Conservation (phyloP, 1,284 basidiomycete species). For the Pseudozyma thailandica region DNA sequence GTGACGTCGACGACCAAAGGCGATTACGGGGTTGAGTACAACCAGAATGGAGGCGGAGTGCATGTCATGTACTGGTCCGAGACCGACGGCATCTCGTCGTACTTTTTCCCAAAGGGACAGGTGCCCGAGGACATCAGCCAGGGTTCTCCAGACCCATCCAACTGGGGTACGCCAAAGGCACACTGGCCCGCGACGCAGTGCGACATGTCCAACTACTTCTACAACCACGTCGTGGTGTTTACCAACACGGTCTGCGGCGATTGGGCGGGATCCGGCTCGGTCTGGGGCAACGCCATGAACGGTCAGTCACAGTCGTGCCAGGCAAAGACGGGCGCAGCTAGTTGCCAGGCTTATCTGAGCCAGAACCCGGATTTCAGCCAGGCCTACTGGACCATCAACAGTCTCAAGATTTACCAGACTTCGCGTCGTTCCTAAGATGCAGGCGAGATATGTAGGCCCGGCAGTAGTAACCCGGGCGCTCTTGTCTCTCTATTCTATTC, state of each 20-base stretch:
- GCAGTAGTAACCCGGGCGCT: too few species aligned
- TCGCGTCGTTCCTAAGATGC: conserved; percentile 22
- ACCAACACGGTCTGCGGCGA: conserved; percentile 54
- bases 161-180: conserved; percentile 72
- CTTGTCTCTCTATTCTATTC: too few species aligned
- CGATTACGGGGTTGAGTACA: conserved; percentile 74
- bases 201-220: conserved; percentile 71
- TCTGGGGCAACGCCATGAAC: conserved; percentile 49
- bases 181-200: conserved; percentile 70
- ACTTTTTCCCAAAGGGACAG: conserved; percentile 73
- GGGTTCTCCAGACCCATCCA: conserved; percentile 67
- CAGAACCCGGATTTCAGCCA: conserved; percentile 42
- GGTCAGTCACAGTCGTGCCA: conserved; percentile 49
- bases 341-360: conserved; percentile 37
- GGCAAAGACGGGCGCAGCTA: conserved; percentile 31
- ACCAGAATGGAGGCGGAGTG: conserved; percentile 74
- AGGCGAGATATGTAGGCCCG: too few species aligned
- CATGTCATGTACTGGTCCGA: conserved; percentile 50
- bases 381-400: conserved; percentile 57
- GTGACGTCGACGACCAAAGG: conserved; percentile 70
- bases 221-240: conserved; percentile 55
- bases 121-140: conserved; percentile 70
- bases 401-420: conserved; percentile 56
- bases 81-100: conserved; percentile 71
- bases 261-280: conserved; percentile 44